Percentiles rank a stretch among this genome's conserved stretches.
Evolutionary conservation across 2,329 filamentous ascomycete species (phyloP).

Genomic region (Penicillium brasilianum): DNA sequence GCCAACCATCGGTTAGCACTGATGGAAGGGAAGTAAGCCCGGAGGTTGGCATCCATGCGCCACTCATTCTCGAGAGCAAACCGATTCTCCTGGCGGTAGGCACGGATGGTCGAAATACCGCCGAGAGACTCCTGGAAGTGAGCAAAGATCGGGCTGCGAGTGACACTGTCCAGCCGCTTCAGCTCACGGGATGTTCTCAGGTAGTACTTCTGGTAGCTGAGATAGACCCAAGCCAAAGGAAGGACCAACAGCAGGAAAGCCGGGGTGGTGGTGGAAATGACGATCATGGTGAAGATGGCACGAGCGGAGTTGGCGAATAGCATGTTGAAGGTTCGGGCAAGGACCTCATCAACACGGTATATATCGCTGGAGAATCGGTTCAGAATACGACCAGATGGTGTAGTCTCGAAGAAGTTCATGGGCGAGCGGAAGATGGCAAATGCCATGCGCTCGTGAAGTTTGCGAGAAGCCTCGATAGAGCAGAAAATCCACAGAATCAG

Average conservation of each 20-base stretch:
- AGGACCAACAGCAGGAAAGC: slow-evolving; percentile 80
- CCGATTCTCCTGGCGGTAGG: slow-evolving; percentile 84
- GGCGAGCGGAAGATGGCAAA: slow-evolving; percentile 96
- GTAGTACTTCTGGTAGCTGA: slow-evolving; percentile 97
- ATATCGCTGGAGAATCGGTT: slow-evolving; percentile 87
- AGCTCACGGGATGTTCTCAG: slow-evolving; percentile 93
- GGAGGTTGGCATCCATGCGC: slow-evolving; percentile 92
- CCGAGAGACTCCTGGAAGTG: slow-evolving; percentile 98
- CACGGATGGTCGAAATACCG: slow-evolving; percentile 92
- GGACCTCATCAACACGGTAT: slow-evolving; percentile 80
- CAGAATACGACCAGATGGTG: slow-evolving; percentile 91
- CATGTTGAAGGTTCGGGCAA: slow-evolving; percentile 98
- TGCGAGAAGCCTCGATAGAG: slow-evolving; percentile 96
- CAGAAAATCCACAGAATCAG: slow-evolving; percentile 99
- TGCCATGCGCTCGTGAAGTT: slow-evolving; percentile 96
- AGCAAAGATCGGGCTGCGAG: slow-evolving; percentile 92
- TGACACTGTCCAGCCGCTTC: slow-evolving; percentile 94
- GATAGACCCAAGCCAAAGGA: slow-evolving; percentile 79
- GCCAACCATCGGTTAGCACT: slow-evolving; percentile 94
- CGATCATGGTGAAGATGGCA: slow-evolving; percentile 80
- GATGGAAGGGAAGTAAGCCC: slow-evolving; percentile 94
- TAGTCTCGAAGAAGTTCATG: slow-evolving; percentile 99
- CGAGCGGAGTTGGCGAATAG: slow-evolving; percentile 76
- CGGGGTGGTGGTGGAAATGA: slow-evolving; percentile 83
- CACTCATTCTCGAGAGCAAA: slow-evolving; percentile 96